Evolutionary conservation across 176 grass and related monocot species (phyloP).

Genomic region (Saccharum spontaneum): DNA sequence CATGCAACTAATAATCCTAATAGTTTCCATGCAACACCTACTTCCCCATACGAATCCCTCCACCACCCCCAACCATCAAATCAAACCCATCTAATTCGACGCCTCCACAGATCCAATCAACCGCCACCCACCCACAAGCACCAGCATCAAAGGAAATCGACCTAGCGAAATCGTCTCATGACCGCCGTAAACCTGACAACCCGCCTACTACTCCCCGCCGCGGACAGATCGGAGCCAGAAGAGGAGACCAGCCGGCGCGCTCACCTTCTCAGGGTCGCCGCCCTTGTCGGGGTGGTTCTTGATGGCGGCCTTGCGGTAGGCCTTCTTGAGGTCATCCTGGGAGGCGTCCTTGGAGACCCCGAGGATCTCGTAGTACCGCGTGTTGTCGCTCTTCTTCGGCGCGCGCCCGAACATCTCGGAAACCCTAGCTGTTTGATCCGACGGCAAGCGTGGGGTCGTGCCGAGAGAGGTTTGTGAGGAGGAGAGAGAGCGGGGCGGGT

Average conservation of each 20-base stretch:
- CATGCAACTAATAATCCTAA: too few species aligned
- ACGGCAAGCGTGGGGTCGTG: background rate
- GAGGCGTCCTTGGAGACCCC: slow-evolving; percentile 70
- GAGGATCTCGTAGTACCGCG: slow-evolving; percentile 79
- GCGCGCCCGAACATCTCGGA: slow-evolving; percentile 69
- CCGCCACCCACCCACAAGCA: background rate
- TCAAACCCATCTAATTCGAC: background rate
- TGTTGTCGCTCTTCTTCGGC: slow-evolving; percentile 91
- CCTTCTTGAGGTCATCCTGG: slow-evolving; percentile 86
- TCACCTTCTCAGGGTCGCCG: slow-evolving; percentile 89
- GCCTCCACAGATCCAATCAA: slow-evolving; percentile 29
- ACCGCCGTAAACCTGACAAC: background rate
- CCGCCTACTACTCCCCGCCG: background rate
- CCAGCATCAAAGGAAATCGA: background rate
- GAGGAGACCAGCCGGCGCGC: background rate
- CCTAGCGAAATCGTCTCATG: background rate
- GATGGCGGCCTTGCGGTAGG: slow-evolving; percentile 91
- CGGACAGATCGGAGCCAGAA: background rate
- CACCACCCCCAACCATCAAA: background rate
- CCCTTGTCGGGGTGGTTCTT: slow-evolving; percentile 98
- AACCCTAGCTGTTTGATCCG: slow-evolving; percentile 46
- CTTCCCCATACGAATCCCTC: background rate
- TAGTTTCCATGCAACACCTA: background rate
- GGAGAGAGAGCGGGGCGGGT: background rate
- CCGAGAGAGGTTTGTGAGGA: slow-evolving; percentile 13